phyloP scores from a whole-genome alignment of 495 filamentous ascomycete genomes.

The Neurospora sp. region DNA sequence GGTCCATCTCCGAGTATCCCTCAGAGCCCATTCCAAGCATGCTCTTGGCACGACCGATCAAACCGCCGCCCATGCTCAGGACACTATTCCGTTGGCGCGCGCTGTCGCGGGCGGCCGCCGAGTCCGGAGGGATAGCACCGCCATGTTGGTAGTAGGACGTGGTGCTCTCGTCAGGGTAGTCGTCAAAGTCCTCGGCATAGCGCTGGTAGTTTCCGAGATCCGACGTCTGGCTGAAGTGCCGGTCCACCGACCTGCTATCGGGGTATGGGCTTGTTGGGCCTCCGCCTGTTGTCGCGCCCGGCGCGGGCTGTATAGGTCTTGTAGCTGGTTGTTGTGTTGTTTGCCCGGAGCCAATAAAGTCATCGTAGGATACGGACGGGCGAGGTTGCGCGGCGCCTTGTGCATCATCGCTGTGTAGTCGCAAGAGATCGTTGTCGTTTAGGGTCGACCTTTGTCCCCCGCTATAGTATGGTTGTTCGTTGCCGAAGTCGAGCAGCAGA shows the following conservation, averaged over 20 bases:
- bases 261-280: slow-evolving; percentile 41
- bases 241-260: slow-evolving; percentile 30
- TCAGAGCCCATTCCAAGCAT: slow-evolving; percentile 77
- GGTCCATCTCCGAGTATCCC: slow-evolving; percentile 95
- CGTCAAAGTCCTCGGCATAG: slow-evolving; percentile 76
- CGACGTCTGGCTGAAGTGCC: slow-evolving; percentile 73
- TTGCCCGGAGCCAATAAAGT: slow-evolving; percentile 65
- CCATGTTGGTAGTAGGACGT: slow-evolving; percentile 54
- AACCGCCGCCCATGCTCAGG: slow-evolving; percentile 71
- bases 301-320: slow-evolving; percentile 21
- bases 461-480: slow-evolving; percentile 59
- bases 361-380: slow-evolving; percentile 87
- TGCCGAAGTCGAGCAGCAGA: slow-evolving; percentile 65
- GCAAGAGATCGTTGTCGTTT: slow-evolving; percentile 68
- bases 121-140: slow-evolving; percentile 36
- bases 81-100: slow-evolving; percentile 77
- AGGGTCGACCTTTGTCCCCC: slow-evolving; percentile 59
- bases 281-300: slow-evolving; percentile 16
- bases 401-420: slow-evolving; percentile 52
- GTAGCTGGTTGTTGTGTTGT: slow-evolving; percentile 6
- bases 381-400: slow-evolving; percentile 55
- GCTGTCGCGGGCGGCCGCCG: slow-evolving; percentile 38
- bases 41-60: slow-evolving; percentile 77
- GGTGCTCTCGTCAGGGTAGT: slow-evolving; percentile 64
- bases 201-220: slow-evolving; percentile 77